Evolutionary conservation across 208 protist genomes (phyloP).

Genomic region (Trypanosoma congolense): DNA sequence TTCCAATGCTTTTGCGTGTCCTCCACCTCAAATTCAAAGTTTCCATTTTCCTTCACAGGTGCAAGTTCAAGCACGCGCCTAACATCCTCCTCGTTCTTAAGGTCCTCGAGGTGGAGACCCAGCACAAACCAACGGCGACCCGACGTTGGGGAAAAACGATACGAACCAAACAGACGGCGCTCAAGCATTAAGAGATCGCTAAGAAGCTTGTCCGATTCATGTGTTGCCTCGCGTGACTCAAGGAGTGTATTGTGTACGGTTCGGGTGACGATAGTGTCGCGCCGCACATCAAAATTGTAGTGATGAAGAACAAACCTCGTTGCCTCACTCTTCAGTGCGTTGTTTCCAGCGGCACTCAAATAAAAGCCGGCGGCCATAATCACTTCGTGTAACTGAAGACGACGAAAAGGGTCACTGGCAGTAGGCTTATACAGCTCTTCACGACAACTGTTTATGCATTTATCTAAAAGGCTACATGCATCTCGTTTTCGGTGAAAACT

Average conservation of each 20-base stretch:
- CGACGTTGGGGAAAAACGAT: constrained; percentile 64
- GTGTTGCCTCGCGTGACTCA: constrained; percentile 37
- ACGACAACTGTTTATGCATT: constrained; percentile 48
- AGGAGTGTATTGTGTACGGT: constrained; percentile 61
- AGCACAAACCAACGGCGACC: constrained; percentile 78
- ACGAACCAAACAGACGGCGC: constrained; percentile 67
- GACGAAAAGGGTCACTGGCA: constrained; percentile 46
- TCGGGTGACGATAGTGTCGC: constrained; percentile 71
- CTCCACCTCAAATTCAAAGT: constrained; percentile 43
- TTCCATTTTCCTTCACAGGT: constrained; percentile 63
- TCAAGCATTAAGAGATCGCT: constrained; percentile 74
- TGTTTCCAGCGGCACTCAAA: constrained; percentile 47
- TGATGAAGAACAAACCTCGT: constrained; percentile 83
- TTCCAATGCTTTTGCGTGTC: constrained; percentile 78
- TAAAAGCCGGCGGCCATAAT: constrained; percentile 89
- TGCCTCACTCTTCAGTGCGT: constrained; percentile 63
- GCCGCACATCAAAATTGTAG: constrained; percentile 89
- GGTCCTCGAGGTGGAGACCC: constrained; percentile 65
- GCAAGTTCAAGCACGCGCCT: constrained; percentile 63
- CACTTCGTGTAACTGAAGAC: constrained; percentile 80
- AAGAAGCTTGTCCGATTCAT: constrained; percentile 75
- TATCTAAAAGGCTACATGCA: constrained; percentile 31
- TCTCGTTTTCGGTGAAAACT: constrained; percentile 35
- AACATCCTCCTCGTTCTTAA: constrained; percentile 73
- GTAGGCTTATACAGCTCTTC: constrained; percentile 59